Evolutionary conservation across 768 basidiomycete genomes (phyloP).

Genomic region (Naganishia kalamii): DNA sequence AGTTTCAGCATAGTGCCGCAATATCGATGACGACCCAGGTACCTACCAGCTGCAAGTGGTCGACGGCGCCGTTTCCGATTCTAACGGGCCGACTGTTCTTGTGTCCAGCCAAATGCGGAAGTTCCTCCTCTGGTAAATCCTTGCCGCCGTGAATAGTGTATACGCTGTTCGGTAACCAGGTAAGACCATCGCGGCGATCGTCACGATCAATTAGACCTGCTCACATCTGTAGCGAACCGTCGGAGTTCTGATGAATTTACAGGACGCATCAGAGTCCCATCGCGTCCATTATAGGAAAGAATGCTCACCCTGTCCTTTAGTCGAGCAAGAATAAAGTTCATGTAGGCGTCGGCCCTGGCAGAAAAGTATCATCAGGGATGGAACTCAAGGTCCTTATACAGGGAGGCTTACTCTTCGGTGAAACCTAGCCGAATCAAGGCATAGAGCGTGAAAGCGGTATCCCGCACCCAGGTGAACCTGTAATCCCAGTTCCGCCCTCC

Average conservation of each 20-base stretch:
- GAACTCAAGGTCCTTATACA: not conserved
- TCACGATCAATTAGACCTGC: slow-evolving; percentile 15
- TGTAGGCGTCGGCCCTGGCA: slow-evolving; percentile 56
- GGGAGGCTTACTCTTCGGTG: slow-evolving; percentile 68
- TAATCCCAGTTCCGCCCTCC: slow-evolving; percentile 74
- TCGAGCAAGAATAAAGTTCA: slow-evolving; percentile 84
- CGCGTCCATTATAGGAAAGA: not conserved
- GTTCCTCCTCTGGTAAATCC: slow-evolving; percentile 75
- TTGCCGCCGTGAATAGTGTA: slow-evolving; percentile 81
- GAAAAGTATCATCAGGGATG: slow-evolving; percentile 13
- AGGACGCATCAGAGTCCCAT: not conserved
- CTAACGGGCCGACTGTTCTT: slow-evolving; percentile 47
- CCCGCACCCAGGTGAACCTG: slow-evolving; percentile 62
- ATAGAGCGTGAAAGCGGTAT: slow-evolving; percentile 91
- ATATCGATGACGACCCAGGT: not conserved
- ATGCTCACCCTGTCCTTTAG: slow-evolving; percentile 57
- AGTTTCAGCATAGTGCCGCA: not conserved
- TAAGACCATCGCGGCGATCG: not conserved
- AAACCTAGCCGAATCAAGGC: slow-evolving; percentile 89
- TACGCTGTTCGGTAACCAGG: slow-evolving; percentile 29
- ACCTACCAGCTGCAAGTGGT: slow-evolving; percentile 77
- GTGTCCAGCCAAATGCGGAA: slow-evolving; percentile 71
- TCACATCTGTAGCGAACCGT: slow-evolving; percentile 88
- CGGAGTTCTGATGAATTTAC: slow-evolving; percentile 55
- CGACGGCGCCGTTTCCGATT: slow-evolving; percentile 93